Percentiles rank a stretch among this genome's conserved stretches.
Evolutionary conservation across 2,329 filamentous ascomycete genomes (phyloP).

Genomic region (Stagonosporopsis rhizophila): DNA sequence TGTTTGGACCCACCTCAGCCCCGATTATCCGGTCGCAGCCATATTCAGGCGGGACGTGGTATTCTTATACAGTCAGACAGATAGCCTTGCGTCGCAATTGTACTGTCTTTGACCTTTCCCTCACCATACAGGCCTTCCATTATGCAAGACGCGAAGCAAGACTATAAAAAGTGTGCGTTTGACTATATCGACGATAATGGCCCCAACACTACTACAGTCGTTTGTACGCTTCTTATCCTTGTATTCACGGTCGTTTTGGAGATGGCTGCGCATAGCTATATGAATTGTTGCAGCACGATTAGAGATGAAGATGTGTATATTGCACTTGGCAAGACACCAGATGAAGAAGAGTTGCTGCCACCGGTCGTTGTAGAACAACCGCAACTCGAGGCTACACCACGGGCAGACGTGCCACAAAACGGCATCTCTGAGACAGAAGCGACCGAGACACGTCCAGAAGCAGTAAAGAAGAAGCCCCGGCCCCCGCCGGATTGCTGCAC

Average conservation of each 20-base stretch:
- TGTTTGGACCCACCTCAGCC: neutral
- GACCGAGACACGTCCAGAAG: neutral
- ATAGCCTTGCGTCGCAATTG: neutral
- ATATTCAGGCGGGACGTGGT: neutral
- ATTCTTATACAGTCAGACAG: neutral
- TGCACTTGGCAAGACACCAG: neutral
- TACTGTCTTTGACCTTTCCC: neutral
- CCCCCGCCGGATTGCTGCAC: neutral
- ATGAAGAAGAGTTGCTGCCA: neutral
- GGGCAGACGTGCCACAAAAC: neutral
- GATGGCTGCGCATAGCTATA: neutral
- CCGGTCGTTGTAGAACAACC: slow-evolving; percentile 4
- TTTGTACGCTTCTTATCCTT: neutral
- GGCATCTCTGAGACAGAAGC: neutral
- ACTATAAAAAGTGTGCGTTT: neutral
- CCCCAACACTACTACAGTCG: neutral
- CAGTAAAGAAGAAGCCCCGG: neutral
- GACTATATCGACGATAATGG: neutral
- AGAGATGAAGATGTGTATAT: neutral
- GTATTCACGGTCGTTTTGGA: neutral
- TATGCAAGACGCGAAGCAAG: neutral
- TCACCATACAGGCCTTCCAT: neutral
- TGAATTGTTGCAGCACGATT: neutral
- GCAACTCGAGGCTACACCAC: neutral
- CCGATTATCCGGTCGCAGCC: neutral